Evolutionary conservation across 2,329 filamentous ascomycete genomes (phyloP).

Genomic region (Colletotrichum tanaceti): DNA sequence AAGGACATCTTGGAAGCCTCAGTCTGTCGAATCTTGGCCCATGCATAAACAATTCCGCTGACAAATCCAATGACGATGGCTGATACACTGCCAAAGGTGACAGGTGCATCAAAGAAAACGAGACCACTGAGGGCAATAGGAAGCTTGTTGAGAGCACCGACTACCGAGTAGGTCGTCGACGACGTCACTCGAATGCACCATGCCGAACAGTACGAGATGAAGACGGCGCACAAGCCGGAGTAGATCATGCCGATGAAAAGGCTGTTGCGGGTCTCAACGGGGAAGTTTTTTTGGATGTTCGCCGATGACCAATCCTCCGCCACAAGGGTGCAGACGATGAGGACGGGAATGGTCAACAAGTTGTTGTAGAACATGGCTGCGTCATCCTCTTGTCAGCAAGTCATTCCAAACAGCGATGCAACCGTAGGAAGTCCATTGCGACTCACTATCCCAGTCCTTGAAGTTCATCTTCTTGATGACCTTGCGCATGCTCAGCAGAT

Average conservation of each 20-base stretch:
- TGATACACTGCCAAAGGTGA: slow-evolving; percentile 90
- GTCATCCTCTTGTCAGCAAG: slow-evolving; percentile 47
- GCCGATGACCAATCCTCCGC: slow-evolving; percentile 91
- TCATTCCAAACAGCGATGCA: slow-evolving; percentile 8
- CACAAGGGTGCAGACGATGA: slow-evolving; percentile 83
- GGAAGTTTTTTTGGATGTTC: slow-evolving; percentile 91
- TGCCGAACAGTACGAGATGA: slow-evolving; percentile 99
- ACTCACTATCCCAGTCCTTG: slow-evolving; percentile 98
- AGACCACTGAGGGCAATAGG: slow-evolving; percentile 93
- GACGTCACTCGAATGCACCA: slow-evolving; percentile 99
- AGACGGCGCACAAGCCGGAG: slow-evolving; percentile 91
- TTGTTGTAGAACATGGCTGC: slow-evolving; percentile 99
- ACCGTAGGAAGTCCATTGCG: not conserved
- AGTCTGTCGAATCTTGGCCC: slow-evolving; percentile 86
- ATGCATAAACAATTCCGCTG: slow-evolving; percentile 89
- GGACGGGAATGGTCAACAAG: slow-evolving; percentile 92
- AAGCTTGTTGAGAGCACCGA: slow-evolving; percentile 97
- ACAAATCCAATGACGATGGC: slow-evolving; percentile 93
- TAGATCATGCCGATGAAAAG: slow-evolving; percentile 92
- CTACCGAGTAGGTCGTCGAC: slow-evolving; percentile 98
- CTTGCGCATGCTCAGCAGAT: slow-evolving; percentile 94
- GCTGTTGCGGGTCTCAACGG: slow-evolving; percentile 79
- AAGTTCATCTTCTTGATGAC: slow-evolving; percentile 99
- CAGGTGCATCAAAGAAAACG: slow-evolving; percentile 93
- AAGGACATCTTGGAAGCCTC: slow-evolving; percentile 72